Conservation (phyloP, 345 rosid genomes). For the Brassica rapa region DNA sequence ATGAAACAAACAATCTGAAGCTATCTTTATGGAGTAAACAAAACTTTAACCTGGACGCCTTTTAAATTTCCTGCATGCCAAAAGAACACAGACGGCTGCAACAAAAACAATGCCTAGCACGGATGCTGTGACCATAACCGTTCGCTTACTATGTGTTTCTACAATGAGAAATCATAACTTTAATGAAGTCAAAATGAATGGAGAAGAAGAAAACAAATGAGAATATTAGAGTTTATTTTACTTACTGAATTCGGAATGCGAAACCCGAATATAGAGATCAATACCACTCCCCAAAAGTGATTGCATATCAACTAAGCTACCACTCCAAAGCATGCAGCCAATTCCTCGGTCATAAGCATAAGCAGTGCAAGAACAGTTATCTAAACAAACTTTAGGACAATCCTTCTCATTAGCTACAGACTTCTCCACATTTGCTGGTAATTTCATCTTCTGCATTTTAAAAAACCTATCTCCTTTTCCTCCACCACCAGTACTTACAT, state of each 20-base stretch:
- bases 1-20: neutral
- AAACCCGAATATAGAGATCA: slow-evolving; percentile 47
- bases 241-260: slow-evolving; percentile 49
- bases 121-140: slow-evolving; percentile 16
- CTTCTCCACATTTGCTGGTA: slow-evolving; percentile 46
- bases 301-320: slow-evolving; percentile 41
- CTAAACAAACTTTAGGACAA: slow-evolving; percentile 45
- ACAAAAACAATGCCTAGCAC: neutral
- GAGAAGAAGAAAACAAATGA: neutral
- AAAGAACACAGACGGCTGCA: slow-evolving; percentile 17
- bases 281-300: slow-evolving; percentile 29
- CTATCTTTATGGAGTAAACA: neutral
- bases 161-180: neutral
- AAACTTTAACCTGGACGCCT: slow-evolving; percentile 31
- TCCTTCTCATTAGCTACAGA: slow-evolving; percentile 2
- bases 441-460: slow-evolving; percentile 41
- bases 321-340: slow-evolving; percentile 54
- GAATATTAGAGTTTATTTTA: neutral
- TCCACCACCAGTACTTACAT: slow-evolving; percentile 15
- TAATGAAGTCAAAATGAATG: neutral
- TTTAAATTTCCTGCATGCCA: slow-evolving; percentile 22
- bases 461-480: slow-evolving; percentile 48
- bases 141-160: slow-evolving; percentile 24
- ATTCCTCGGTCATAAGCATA: slow-evolving; percentile 48
- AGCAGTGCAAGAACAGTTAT: slow-evolving; percentile 56